Base-by-base conservation (phyloP, 495 filamentous ascomycete species). In the Opeltia flavorubescens region DNA sequence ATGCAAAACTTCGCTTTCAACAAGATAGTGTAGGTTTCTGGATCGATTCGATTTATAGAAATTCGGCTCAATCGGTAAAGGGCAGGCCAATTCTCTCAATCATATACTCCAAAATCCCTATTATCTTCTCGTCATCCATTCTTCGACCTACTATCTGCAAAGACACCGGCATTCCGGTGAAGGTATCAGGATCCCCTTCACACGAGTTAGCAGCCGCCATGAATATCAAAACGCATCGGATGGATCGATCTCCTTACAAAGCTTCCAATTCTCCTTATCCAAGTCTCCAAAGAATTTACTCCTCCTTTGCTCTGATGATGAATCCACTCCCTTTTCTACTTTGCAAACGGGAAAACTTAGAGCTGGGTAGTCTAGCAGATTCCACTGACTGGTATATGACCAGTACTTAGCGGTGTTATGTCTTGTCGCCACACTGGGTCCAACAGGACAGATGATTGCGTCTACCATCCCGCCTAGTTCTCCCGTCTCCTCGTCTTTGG, bases 351-450 rank as follows among this genome's bases (percentile, higher is more conserved):
- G 78, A 44, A 80, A 69, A 0, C 76, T 63, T 12, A 77, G 46
- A 15, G 66, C 70, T 0, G 77, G 79, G 58, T 82, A 84, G 44
- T 83, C 74, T 1, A 84, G 56, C 13, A 84, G 48, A 52, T 86
- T 85, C 77, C 77, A 86, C 49, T 82, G 70, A 13, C 64, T 61
- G 0, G 78, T 82, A 48, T 84, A 85, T 1, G 70, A 69, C 63
- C 78, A 75, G 52, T 77, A 82, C 17, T 68, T 69, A 8, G 63
- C 62, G 4, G 70, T 76, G 18, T 71, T 66, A 6, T 77, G 71
- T 60, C 55, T 66, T 46, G 65, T 73, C 52, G 67, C 77, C 40
- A 51, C 73, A 49, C 80, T 73, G 50, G 59, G 78, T 27, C 44
- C 69, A 46, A 52, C 72, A 46, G 66, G 80, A 63, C 68, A 78